A percentile compares a stretch with the other conserved stretches of the same genome.
phyloP scores from a whole-genome alignment of 2,329 filamentous ascomycete species.

The Alternaria incomplexa region DNA sequence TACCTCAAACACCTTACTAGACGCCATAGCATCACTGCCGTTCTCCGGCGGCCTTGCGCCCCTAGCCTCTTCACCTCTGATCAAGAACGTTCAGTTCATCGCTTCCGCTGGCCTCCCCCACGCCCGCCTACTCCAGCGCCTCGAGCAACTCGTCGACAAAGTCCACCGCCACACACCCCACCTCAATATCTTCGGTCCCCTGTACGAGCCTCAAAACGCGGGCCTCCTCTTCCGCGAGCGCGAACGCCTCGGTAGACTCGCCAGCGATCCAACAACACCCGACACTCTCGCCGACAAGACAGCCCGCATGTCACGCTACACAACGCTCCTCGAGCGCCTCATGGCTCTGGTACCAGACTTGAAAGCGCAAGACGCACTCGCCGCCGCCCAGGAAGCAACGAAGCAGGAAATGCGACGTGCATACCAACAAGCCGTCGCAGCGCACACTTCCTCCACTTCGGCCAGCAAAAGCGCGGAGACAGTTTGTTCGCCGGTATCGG shows the following conservation, averaged over 20 bases:
- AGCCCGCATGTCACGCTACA: conserved; percentile 37
- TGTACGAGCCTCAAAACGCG: conserved; percentile 32
- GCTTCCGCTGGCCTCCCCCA: conserved; percentile 32
- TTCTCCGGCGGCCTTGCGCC: conserved; percentile 37
- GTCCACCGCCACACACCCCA: conserved; percentile 35
- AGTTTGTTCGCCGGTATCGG: background rate
- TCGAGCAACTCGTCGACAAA: conserved; percentile 45
- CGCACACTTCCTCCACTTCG: background rate
- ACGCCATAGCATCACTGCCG: conserved; percentile 36
- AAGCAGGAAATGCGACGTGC: conserved; percentile 26
- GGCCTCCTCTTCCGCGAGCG: conserved; percentile 35
- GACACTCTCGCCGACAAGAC: conserved; percentile 34
- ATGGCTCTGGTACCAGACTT: conserved; percentile 35
- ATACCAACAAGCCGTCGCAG: conserved; percentile 29
- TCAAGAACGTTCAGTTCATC: conserved; percentile 35
- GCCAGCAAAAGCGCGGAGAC: background rate
- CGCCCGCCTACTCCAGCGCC: conserved; percentile 41
- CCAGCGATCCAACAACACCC: conserved; percentile 12
- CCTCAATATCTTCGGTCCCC: conserved; percentile 37
- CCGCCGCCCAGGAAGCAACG: conserved; percentile 28
- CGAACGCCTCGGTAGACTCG: conserved; percentile 33
- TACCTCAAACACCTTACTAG: conserved; percentile 25
- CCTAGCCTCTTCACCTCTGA: conserved; percentile 30
- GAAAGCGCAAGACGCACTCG: conserved; percentile 24
- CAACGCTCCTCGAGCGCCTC: conserved; percentile 36